A percentile compares a stretch with the other conserved stretches of the same genome.
Conservation (phyloP, 2,329 filamentous ascomycete species). For the Pseudogymnoascus sp. region DNA sequence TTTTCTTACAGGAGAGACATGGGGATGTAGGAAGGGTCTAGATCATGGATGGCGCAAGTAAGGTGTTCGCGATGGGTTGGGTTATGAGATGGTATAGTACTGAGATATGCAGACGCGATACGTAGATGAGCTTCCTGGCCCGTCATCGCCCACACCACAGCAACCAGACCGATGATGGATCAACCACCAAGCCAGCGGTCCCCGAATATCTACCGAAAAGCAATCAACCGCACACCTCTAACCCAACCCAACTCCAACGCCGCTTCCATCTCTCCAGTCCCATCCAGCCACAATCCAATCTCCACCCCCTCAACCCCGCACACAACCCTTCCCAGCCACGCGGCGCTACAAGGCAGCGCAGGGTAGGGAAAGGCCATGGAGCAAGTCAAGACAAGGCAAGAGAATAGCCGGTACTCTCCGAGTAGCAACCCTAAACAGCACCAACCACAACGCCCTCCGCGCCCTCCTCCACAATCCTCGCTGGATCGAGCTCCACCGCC, state of each 20-base stretch:
- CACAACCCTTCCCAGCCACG: not conserved
- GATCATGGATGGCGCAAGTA: not conserved
- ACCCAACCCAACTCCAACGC: not conserved
- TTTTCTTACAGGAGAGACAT: not conserved
- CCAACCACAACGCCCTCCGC: not conserved
- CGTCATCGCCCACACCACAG: not conserved
- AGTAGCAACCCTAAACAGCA: not conserved
- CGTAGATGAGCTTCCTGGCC: not conserved
- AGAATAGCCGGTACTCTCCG: not conserved
- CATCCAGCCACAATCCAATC: not conserved
- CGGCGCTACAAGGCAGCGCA: not conserved
- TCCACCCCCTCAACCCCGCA: not conserved
- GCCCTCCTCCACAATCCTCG: slow-evolving; percentile 18
- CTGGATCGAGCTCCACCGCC: slow-evolving; percentile 17
- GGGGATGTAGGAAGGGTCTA: not conserved
- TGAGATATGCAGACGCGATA: not conserved
- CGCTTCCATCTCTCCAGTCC: not conserved
- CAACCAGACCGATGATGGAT: not conserved
- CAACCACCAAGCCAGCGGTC: not conserved
- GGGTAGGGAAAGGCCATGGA: not conserved
- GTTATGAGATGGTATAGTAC: not conserved
- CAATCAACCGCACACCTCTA: not conserved
- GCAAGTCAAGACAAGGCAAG: not conserved
- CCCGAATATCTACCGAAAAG: not conserved
- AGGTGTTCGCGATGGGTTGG: not conserved